Evolutionary conservation across 495 filamentous ascomycete species (phyloP).

Genomic region (Penicillium paxilli): DNA sequence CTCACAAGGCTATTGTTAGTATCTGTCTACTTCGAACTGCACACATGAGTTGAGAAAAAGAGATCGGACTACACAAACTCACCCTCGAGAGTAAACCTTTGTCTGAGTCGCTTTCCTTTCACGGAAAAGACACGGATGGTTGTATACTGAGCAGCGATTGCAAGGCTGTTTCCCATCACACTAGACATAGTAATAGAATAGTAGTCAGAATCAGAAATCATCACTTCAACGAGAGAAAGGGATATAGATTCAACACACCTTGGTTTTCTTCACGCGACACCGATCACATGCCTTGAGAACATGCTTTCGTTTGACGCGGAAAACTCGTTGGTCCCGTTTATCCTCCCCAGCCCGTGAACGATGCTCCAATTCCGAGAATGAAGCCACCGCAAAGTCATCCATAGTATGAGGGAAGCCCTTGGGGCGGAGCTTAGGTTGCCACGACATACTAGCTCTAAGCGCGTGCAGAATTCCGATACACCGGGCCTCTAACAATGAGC

Average conservation of each 20-base stretch:
- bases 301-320: constrained; percentile 52
- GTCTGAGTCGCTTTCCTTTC: constrained; percentile 50
- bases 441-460: constrained; percentile 36
- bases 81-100: constrained; percentile 51
- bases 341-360: constrained; percentile 33
- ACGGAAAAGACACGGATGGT: constrained; percentile 49
- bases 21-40: constrained; percentile 1
- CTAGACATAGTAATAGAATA: constrained; percentile 27
- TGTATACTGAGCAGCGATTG: constrained; percentile 49
- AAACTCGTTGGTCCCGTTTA: constrained; percentile 45
- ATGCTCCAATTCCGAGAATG: constrained; percentile 35
- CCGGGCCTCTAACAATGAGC: background rate
- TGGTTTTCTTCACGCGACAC: constrained; percentile 51
- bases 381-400: constrained; percentile 35
- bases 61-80: constrained; percentile 7
- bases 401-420: constrained; percentile 44
- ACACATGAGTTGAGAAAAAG: background rate
- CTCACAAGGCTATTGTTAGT: background rate
- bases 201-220: constrained; percentile 13
- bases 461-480: background rate
- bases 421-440: constrained; percentile 45
- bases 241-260: constrained; percentile 27
- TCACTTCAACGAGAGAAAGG: background rate
- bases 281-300: constrained; percentile 51
- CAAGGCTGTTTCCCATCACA: constrained; percentile 52